Evolutionary conservation across 179 eudicot genomes (phyloP).

Genomic region (Amaranthus tricolor): DNA sequence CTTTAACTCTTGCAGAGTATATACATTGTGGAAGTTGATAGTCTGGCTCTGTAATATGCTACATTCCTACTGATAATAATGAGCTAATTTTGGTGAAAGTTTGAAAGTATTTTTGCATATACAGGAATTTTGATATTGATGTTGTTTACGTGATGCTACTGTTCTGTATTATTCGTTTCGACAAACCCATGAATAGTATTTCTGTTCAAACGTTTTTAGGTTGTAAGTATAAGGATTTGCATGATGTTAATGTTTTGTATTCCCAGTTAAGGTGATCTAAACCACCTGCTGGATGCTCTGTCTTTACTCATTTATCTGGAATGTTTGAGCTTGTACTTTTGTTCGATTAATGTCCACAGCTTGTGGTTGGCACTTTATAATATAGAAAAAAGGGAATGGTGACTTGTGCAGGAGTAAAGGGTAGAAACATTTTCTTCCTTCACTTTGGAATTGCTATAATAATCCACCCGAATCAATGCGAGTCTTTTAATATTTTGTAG

Average conservation of each 20-base stretch:
- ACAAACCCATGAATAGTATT: too few species aligned
- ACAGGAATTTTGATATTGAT: too few species aligned
- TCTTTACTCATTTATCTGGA: neutral
- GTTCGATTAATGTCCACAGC: neutral
- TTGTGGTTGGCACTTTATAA: neutral
- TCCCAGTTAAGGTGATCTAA: neutral
- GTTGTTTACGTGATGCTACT: too few species aligned
- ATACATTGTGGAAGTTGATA: slow-evolving; percentile 3
- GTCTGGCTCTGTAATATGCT: slow-evolving; percentile 22
- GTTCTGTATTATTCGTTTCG: too few species aligned
- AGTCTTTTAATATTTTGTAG: too few species aligned
- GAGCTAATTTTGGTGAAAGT: slow-evolving; percentile 16
- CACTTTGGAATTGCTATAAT: too few species aligned
- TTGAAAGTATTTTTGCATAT: too few species aligned
- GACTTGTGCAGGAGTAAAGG: too few species aligned
- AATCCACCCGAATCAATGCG: too few species aligned
- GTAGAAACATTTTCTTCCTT: too few species aligned
- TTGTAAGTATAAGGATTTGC: neutral
- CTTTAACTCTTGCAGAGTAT: slow-evolving; percentile 1
- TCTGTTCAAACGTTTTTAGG: neutral
- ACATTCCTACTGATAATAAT: slow-evolving; percentile 24
- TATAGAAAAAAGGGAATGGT: too few species aligned
- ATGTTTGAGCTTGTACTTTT: neutral
- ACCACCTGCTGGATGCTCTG: neutral
- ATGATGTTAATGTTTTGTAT: neutral